Conservation (phyloP, 129 eudicot genomes). For the Sambucus nigra region DNA sequence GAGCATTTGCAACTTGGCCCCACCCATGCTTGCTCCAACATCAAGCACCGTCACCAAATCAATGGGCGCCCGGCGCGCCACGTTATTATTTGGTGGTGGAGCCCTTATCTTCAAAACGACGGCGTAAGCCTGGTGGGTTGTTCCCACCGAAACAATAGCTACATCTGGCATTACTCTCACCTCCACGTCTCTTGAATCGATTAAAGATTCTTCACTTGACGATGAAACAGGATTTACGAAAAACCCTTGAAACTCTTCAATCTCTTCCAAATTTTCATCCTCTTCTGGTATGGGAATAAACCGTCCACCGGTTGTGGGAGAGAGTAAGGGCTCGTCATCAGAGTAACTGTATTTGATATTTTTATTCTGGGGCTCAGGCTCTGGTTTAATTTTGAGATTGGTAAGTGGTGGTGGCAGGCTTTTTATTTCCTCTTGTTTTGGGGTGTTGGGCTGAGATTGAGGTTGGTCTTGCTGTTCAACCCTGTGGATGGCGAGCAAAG, state of each 20-base stretch:
- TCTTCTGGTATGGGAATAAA: slow-evolving; percentile 48
- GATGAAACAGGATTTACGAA: slow-evolving; percentile 40
- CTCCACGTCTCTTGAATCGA: slow-evolving; percentile 34
- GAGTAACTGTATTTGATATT: slow-evolving; percentile 15
- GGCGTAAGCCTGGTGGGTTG: slow-evolving; percentile 42
- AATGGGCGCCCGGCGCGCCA: slow-evolving; percentile 59
- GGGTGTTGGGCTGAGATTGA: background rate
- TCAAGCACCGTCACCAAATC: slow-evolving; percentile 92
- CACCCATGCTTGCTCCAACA: slow-evolving; percentile 68
- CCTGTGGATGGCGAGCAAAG: slow-evolving; percentile 47
- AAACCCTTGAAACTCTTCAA: slow-evolving; percentile 74
- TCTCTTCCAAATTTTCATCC: slow-evolving; percentile 21
- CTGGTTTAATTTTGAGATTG: background rate
- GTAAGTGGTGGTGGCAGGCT: background rate
- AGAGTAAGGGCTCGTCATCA: slow-evolving; percentile 73
- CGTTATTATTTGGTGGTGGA: slow-evolving; percentile 37
- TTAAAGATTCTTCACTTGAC: slow-evolving; percentile 11
- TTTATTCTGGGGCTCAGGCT: slow-evolving; percentile 7
- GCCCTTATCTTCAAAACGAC: slow-evolving; percentile 68
- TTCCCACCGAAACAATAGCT: slow-evolving; percentile 39
- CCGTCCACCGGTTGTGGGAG: slow-evolving; percentile 30
- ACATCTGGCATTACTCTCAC: slow-evolving; percentile 55
- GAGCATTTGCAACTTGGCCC: slow-evolving; percentile 66
- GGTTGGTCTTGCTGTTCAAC: slow-evolving; percentile 8
- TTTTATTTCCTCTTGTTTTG: slow-evolving; percentile 2